Evolutionary conservation across 1,139 yeast species (phyloP).

Genomic region (Kodamaea suecica): DNA sequence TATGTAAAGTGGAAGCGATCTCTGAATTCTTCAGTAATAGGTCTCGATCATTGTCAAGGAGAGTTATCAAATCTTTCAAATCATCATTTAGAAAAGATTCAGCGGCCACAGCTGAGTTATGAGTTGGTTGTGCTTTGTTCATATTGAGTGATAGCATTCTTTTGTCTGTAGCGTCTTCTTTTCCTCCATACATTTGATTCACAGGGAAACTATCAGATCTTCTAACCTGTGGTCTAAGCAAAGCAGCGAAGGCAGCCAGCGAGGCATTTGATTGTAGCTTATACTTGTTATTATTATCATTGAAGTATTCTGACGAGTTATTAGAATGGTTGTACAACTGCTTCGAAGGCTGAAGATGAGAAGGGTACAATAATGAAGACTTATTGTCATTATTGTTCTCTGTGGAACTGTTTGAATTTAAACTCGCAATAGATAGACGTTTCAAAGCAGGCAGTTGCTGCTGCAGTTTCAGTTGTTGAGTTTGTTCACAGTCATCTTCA

Average conservation of each 20-base stretch:
- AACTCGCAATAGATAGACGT: slow-evolving; percentile 10
- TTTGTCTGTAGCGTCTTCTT: slow-evolving; percentile 11
- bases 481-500: too few species aligned
- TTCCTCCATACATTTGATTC: slow-evolving; percentile 19
- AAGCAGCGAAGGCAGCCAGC: slow-evolving; percentile 61
- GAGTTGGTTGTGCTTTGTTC: slow-evolving; percentile 1
- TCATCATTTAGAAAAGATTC: slow-evolving; percentile 30
- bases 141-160: slow-evolving; percentile 5
- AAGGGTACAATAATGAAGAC: slow-evolving; percentile 1
- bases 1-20: slow-evolving; percentile 54
- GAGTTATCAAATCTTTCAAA: slow-evolving; percentile 41
- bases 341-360: slow-evolving; percentile 10
- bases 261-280: slow-evolving; percentile 52
- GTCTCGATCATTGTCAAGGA: slow-evolving; percentile 39
- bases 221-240: slow-evolving; percentile 43
- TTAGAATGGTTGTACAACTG: slow-evolving; percentile 17
- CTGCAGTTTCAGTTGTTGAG: neutral
- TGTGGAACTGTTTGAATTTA: slow-evolving; percentile 12
- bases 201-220: slow-evolving; percentile 40
- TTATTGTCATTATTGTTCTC: slow-evolving; percentile 7
- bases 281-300: slow-evolving; percentile 17
- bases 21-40: slow-evolving; percentile 31
- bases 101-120: slow-evolving; percentile 6
- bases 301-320: slow-evolving; percentile 24
- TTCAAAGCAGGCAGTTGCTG: slow-evolving; percentile 2